Conservation (phyloP, 176 grass and related monocot genomes). For the Pontederia paniculata region DNA sequence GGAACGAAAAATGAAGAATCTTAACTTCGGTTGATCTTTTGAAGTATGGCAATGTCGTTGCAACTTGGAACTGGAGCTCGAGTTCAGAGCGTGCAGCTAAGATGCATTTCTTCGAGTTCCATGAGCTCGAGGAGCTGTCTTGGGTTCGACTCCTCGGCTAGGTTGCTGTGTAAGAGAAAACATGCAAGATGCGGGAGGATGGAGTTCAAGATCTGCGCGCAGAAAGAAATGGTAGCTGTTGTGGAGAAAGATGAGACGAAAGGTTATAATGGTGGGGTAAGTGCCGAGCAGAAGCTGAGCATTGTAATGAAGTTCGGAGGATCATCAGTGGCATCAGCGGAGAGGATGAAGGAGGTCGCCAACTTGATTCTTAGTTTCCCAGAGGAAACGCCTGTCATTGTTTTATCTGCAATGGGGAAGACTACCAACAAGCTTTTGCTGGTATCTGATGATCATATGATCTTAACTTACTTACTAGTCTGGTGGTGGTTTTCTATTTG, state of each 20-base stretch:
- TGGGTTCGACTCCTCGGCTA: neutral
- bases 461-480: neutral
- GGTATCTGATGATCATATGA: constrained; percentile 16
- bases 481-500: neutral
- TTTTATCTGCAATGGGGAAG: constrained; percentile 96
- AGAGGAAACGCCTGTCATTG: constrained; percentile 70
- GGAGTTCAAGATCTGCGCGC: neutral
- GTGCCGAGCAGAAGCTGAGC: constrained; percentile 35
- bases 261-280: constrained; percentile 11
- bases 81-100: too few relatives aligned
- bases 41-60: too few relatives aligned
- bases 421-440: constrained; percentile 75
- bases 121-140: constrained; percentile 1
- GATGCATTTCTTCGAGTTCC: too few relatives aligned
- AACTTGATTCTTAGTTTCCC: constrained; percentile 65
- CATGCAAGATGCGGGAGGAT: constrained; percentile 2
- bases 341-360: constrained; percentile 73
- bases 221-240: neutral
- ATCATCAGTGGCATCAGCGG: constrained; percentile 57
- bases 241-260: constrained; percentile 14
- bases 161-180: neutral
- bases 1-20: too few relatives aligned
- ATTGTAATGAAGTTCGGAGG: constrained; percentile 96
- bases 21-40: too few relatives aligned
- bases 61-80: too few relatives aligned